Evolutionary conservation across 495 filamentous ascomycete species (phyloP), one percentile per base, ranked within the genome.

Genomic region (Penicillium crystallinum): DNA sequence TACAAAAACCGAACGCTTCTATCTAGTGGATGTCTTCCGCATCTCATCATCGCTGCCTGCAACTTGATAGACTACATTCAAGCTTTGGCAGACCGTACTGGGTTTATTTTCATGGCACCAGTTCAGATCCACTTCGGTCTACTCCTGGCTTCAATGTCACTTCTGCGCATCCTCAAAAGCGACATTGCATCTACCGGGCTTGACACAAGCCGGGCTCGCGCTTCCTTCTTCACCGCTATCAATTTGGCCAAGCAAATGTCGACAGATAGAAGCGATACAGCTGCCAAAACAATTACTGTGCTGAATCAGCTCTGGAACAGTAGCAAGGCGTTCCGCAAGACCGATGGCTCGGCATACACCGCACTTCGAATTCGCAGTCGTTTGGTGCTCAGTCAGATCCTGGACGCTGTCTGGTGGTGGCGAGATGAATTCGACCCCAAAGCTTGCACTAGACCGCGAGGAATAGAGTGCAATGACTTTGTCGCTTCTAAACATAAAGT

Each of bases 351-450:
- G 4, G 66, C 69, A 25, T 71, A 69, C 34, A 62, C 64, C 0
- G 54, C 63, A 1, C 63, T 75, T 21, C 65, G 75, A 1, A 73
- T 79, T 18, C 68, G 74, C 10, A 73, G 69, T 41, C 67, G 75
- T 6, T 57, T 79, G 6, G 63, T 67, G 0, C 57, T 75, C 8
- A 72, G 73, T 48, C 63, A 67, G 9, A 63, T 77, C 8, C 54
- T 77, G n/a, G 76, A 78, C 55, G 52, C 70, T 17, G 61, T 76
- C 6, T 76, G 74, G 73, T 78, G 75, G 75, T 79, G 72, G 73
- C 64, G 71, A 15, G 71, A 77, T 49, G 76, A 78, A 49, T 76
- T 69, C 40, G 71, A 72, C 41, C 58, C 64, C 4, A 63, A 66
- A 11, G 55, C 61, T 14, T 58, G 66, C 21, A 14, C 38, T 10